Evolutionary conservation across 352 stramenopile genomes (phyloP).

Genomic region (Phytophthora sp.): DNA sequence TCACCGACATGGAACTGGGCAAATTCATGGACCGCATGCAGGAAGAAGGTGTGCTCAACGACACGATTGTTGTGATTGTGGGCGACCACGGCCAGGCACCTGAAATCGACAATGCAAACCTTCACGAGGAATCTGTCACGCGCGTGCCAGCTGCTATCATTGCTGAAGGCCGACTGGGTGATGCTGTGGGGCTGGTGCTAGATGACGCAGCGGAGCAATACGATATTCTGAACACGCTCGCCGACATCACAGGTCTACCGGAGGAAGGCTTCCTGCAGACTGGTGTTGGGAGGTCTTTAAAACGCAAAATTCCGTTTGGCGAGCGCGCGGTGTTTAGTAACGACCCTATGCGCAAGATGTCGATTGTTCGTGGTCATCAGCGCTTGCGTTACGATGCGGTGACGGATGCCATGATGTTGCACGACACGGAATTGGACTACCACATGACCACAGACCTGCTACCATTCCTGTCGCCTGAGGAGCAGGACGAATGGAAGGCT

Average conservation of each 20-base stretch:
- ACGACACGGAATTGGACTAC: slow-evolving; percentile 50
- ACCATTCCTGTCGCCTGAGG: slow-evolving; percentile 13
- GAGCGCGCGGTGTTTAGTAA: slow-evolving; percentile 52
- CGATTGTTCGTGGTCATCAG: slow-evolving; percentile 46
- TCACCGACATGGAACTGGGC: slow-evolving; percentile 57
- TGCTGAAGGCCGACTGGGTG: slow-evolving; percentile 51
- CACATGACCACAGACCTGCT: slow-evolving; percentile 45
- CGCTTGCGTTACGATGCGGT: slow-evolving; percentile 50
- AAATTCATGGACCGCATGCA: slow-evolving; percentile 63
- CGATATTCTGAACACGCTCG: slow-evolving; percentile 67
- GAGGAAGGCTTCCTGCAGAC: slow-evolving; percentile 55
- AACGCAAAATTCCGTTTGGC: slow-evolving; percentile 34
- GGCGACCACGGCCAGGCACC: slow-evolving; percentile 66
- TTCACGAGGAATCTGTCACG: slow-evolving; percentile 50
- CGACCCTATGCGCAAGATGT: slow-evolving; percentile 60
- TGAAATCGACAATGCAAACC: slow-evolving; percentile 43
- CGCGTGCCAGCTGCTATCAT: slow-evolving; percentile 53
- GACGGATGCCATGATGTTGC: slow-evolving; percentile 49
- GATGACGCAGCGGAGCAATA: slow-evolving; percentile 56
- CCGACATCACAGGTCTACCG: slow-evolving; percentile 64
- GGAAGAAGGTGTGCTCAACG: slow-evolving; percentile 48
- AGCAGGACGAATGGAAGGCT: slow-evolving; percentile 29
- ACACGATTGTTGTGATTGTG: slow-evolving; percentile 65
- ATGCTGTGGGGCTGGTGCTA: slow-evolving; percentile 44
- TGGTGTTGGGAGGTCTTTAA: slow-evolving; percentile 63